phyloP scores from a whole-genome alignment of 2,329 filamentous ascomycete species.

The Arthrobotrys conoides region DNA sequence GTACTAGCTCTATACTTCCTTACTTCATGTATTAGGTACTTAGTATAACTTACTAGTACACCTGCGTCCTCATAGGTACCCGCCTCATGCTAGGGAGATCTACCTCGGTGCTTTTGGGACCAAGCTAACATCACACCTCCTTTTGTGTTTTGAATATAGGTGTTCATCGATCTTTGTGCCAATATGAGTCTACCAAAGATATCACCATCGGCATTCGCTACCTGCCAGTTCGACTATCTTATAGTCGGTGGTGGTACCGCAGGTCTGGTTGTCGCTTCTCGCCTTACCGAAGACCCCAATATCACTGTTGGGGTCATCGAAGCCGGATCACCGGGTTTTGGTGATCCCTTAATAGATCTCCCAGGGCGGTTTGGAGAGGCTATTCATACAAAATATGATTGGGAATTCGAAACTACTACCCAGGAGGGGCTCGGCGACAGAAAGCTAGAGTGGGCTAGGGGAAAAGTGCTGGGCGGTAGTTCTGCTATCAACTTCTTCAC shows the following conservation, averaged over 20 bases:
- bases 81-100: neutral
- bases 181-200: conserved; percentile 30
- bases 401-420: conserved; percentile 49
- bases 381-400: conserved; percentile 52
- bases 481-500: conserved; percentile 66
- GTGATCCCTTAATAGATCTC: conserved; percentile 44
- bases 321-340: conserved; percentile 43
- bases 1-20: no score
- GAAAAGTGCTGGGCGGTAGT: conserved; percentile 65
- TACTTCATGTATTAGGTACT: no score
- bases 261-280: conserved; percentile 70
- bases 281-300: conserved; percentile 65
- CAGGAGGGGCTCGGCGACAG: conserved; percentile 45
- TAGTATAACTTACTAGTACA: no score
- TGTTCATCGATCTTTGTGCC: neutral
- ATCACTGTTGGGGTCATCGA: conserved; percentile 53
- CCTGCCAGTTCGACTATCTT: conserved; percentile 68
- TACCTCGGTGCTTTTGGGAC: no score
- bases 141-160: no score
- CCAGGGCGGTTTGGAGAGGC: conserved; percentile 51
- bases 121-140: neutral
- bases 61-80: no score
- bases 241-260: conserved; percentile 71
- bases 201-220: conserved; percentile 30
- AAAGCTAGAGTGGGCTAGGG: conserved; percentile 50